Conservation (phyloP, 257 asterid species). For the Mitragyna speciosa region DNA sequence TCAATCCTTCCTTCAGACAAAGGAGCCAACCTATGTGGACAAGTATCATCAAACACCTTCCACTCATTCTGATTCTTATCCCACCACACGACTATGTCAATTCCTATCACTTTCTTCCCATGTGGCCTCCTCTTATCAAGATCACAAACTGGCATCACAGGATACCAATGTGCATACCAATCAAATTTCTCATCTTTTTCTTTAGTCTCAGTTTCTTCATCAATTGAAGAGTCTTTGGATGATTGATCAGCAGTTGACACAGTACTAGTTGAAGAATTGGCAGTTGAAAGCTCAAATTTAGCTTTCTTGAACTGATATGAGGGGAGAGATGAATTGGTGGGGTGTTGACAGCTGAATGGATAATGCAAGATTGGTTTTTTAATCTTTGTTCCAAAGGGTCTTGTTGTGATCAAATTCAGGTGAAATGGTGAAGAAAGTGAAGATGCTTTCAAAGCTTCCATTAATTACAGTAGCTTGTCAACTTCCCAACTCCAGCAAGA, state of each 20-base stretch:
- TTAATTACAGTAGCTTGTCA: slow-evolving; percentile 6
- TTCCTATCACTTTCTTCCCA: slow-evolving; percentile 71
- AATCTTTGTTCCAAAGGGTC: background rate
- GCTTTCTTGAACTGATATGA: slow-evolving; percentile 27
- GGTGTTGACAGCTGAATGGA: slow-evolving; percentile 22
- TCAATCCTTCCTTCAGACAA: slow-evolving; percentile 89
- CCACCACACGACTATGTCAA: slow-evolving; percentile 84
- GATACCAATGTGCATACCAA: slow-evolving; percentile 90
- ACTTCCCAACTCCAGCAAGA: background rate
- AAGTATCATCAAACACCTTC: slow-evolving; percentile 81
- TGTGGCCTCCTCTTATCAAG: slow-evolving; percentile 84
- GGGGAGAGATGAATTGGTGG: slow-evolving; percentile 13
- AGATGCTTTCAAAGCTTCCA: slow-evolving; percentile 63
- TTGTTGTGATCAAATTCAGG: slow-evolving; percentile 13
- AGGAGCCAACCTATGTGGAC: slow-evolving; percentile 91
- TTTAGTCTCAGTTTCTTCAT: slow-evolving; percentile 29
- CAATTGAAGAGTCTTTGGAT: slow-evolving; percentile 19
- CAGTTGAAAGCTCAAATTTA: slow-evolving; percentile 46
- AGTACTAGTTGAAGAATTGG: slow-evolving; percentile 33
- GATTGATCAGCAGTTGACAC: slow-evolving; percentile 26
- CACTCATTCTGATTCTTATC: slow-evolving; percentile 69
- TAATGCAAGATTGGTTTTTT: slow-evolving; percentile 22
- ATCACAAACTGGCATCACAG: slow-evolving; percentile 70
- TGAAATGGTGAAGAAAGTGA: slow-evolving; percentile 24
- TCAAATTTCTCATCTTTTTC: slow-evolving; percentile 54